phyloP scores from a whole-genome alignment of 805 yeast species.

The Barnettozyma siamensis region DNA sequence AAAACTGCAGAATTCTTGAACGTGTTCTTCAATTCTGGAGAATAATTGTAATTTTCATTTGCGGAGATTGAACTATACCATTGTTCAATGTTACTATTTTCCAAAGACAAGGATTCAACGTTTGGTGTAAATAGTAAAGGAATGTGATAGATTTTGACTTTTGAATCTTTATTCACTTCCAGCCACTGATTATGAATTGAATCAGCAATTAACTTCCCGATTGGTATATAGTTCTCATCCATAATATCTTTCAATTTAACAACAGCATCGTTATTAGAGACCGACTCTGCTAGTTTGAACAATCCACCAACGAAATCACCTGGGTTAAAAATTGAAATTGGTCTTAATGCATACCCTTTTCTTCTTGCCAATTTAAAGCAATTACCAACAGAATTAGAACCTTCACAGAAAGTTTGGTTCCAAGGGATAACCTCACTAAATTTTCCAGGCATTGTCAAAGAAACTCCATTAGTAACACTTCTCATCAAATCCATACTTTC shows the following conservation, averaged over 20 bases:
- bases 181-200: conserved; percentile 13
- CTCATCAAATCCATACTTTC: background rate
- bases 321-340: conserved; percentile 38
- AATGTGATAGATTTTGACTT: conserved; percentile 10
- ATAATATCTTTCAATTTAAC: conserved; percentile 3
- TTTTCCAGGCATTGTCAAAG: background rate
- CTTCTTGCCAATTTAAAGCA: conserved; percentile 48
- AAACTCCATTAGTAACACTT: background rate
- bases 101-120: background rate
- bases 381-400: background rate
- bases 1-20: conserved; percentile 5
- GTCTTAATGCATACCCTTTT: conserved; percentile 35
- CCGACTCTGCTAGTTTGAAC: conserved; percentile 32
- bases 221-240: conserved; percentile 10
- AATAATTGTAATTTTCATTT: conserved; percentile 11
- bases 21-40: conserved; percentile 5
- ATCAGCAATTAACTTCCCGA: conserved; percentile 12
- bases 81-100: background rate
- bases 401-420: conserved; percentile 13
- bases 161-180: conserved; percentile 9
- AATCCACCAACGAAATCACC: conserved; percentile 46
- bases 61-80: conserved; percentile 13
- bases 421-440: conserved; percentile 10
- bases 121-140: conserved; percentile 16
- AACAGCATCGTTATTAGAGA: conserved; percentile 5